Evolutionary conservation across 2,329 filamentous ascomycete species (phyloP), one percentile per base, ranked within the genome.

Genomic region (Colletotrichum spaethianum): DNA sequence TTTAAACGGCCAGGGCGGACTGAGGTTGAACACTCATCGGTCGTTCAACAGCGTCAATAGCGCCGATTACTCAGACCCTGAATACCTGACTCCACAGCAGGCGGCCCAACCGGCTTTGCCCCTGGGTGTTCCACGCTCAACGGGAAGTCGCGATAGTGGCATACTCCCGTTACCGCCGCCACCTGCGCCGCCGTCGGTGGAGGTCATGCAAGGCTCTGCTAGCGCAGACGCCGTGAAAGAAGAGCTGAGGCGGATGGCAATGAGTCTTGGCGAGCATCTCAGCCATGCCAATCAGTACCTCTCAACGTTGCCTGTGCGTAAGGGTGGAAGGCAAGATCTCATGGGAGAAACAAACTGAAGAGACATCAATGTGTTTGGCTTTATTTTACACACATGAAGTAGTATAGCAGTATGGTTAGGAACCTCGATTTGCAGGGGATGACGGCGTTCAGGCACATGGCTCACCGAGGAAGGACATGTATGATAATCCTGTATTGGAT

Each of bases 121-220:
- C 42, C 59, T 74, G 28, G 70, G 76, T 18, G 63, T 59, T 26
- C 56, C 61, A 3, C 70, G 70, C 20, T 50, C 31, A 67, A 65
- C 40, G 53, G 70, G 20, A 4, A 40, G 31, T 38, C 44, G 60
- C 33, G 60, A 63, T n/a, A 63, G 60, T 28, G 61, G 63, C 9
- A 62, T 56, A 9, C 52, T 72, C 50, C 59, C 73, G 26, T 76
- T 84, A 67, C 84, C 83, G 23, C 82, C 80, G 2, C 80, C 82
- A 31, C 86, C 84, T 4, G 80, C 80, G 2, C 85, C 86, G 12
- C 89, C 88, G 1, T 84, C 86, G 1, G 79, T 83, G 2, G 83
- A 84, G 63, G 87, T 89, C 50, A 86, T 91, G 83, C 88, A 90
- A 76, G 87, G 87, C 2, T 82, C 85, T 40, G 87, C 87, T 0